Conservation (phyloP, 768 basidiomycete species). For the Macrolepiota albuminosa region DNA sequence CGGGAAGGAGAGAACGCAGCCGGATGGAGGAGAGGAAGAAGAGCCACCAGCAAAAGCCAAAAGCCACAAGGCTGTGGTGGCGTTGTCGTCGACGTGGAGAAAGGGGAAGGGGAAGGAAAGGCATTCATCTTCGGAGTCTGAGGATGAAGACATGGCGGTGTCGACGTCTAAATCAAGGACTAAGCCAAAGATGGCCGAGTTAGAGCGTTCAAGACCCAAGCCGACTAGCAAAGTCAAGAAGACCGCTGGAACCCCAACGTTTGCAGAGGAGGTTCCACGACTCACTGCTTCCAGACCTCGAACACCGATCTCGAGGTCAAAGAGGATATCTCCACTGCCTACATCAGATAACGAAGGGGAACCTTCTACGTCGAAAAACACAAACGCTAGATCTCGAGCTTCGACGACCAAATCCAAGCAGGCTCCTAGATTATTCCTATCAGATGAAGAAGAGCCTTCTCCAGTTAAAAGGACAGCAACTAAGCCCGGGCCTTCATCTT, state of each 20-base stretch:
- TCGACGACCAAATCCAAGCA: constrained; percentile 1
- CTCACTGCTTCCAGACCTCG: constrained; percentile 1
- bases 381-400: neutral
- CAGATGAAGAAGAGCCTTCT: constrained; percentile 6
- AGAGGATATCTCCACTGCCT: constrained; percentile 1
- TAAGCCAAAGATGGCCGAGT: constrained; percentile 12
- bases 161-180: constrained; percentile 13
- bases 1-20: neutral
- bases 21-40: constrained; percentile 8
- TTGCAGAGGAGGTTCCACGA: constrained; percentile 10
- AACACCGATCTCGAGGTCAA: neutral
- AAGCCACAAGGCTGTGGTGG: neutral
- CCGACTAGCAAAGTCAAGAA: constrained; percentile 7
- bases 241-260: constrained; percentile 1
- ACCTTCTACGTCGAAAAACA: neutral
- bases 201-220: constrained; percentile 8
- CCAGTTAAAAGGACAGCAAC: neutral
- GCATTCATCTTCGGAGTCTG: constrained; percentile 7
- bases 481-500: neutral
- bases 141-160: constrained; percentile 12
- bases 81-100: constrained; percentile 9
- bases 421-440: neutral
- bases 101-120: constrained; percentile 12
- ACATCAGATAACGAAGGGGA: constrained; percentile 11
- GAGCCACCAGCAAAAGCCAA: constrained; percentile 1